phyloP scores from a whole-genome alignment of 768 basidiomycete species.

The Mycena leptocephala region DNA sequence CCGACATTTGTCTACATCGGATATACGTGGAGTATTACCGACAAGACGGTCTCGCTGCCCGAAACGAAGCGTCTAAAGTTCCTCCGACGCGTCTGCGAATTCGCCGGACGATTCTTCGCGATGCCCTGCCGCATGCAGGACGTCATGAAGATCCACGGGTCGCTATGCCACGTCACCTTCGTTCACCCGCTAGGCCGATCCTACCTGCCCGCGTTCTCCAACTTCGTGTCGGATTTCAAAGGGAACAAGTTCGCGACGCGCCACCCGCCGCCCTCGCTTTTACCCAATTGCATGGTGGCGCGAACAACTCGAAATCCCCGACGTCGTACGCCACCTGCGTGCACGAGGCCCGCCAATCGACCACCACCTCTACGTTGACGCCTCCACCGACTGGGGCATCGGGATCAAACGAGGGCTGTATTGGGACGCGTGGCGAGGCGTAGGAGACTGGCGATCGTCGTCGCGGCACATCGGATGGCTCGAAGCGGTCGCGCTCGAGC shows the following conservation, averaged over 20 bases:
- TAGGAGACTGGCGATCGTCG: not conserved
- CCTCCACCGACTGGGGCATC: not conserved
- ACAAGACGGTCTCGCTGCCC: not conserved
- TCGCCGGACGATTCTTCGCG: not conserved
- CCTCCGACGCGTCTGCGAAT: not conserved
- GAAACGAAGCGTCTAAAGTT: slow-evolving; percentile 35
- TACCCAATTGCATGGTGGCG: not conserved
- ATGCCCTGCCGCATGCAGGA: not conserved
- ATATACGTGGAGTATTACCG: not conserved
- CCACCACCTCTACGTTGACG: not conserved
- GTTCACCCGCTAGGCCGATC: not conserved
- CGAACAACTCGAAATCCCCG: slow-evolving; percentile 30
- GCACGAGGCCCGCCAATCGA: not conserved
- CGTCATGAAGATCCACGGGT: slow-evolving; percentile 1
- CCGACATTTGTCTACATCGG: not conserved
- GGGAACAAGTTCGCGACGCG: not conserved
- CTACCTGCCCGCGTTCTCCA: slow-evolving; percentile 13
- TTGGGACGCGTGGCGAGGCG: not conserved
- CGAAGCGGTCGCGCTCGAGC: not conserved
- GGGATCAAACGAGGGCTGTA: not conserved
- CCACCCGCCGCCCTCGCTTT: not conserved
- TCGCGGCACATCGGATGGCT: not conserved
- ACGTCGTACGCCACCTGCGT: not conserved
- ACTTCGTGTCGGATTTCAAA: not conserved
- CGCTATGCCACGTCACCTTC: slow-evolving; percentile 15